phyloP scores from a whole-genome alignment of 108 stramenopile species.

The Tribonema minus region DNA sequence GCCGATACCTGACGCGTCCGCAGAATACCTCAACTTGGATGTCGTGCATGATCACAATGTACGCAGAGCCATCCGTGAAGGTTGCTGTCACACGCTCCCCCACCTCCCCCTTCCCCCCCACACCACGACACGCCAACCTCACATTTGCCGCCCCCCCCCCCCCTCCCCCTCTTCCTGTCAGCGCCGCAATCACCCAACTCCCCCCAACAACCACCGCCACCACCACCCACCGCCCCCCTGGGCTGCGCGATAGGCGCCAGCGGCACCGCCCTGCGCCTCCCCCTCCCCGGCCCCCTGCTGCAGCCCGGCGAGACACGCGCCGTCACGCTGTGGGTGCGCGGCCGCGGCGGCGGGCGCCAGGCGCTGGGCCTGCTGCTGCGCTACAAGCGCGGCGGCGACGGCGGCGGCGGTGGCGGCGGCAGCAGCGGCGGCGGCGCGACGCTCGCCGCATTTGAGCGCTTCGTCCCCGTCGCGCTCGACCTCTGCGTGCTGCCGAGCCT shows the following conservation, averaged over 20 bases:
- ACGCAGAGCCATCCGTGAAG: too few relatives aligned
- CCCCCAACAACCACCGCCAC: too few relatives aligned
- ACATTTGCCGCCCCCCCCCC: too few relatives aligned
- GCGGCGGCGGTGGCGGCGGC: not conserved
- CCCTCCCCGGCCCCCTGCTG: not conserved
- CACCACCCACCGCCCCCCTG: too few relatives aligned
- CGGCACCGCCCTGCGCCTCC: conserved; percentile 9
- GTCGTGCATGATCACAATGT: too few relatives aligned
- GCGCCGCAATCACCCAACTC: too few relatives aligned
- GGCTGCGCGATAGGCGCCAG: conserved; percentile 19
- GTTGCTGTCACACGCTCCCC: too few relatives aligned
- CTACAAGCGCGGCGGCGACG: conserved; percentile 4
- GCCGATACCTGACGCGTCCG: too few relatives aligned
- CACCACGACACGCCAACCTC: too few relatives aligned
- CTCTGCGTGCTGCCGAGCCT: conserved; percentile 34
- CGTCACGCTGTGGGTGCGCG: conserved; percentile 8
- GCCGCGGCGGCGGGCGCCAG: conserved; percentile 22
- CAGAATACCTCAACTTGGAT: too few relatives aligned
- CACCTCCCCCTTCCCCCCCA: too few relatives aligned
- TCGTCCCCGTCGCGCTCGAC: conserved; percentile 9
- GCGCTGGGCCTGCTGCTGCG: conserved; percentile 11
- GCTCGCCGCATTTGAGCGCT: not conserved
- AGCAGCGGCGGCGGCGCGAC: not conserved
- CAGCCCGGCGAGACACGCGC: not conserved
- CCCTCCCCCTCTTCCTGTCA: too few relatives aligned